Evolutionary conservation across 306 rosid species (phyloP), one percentile per base, ranked within the genome.

Genomic region (barrel medic (Medicago truncatula)): DNA sequence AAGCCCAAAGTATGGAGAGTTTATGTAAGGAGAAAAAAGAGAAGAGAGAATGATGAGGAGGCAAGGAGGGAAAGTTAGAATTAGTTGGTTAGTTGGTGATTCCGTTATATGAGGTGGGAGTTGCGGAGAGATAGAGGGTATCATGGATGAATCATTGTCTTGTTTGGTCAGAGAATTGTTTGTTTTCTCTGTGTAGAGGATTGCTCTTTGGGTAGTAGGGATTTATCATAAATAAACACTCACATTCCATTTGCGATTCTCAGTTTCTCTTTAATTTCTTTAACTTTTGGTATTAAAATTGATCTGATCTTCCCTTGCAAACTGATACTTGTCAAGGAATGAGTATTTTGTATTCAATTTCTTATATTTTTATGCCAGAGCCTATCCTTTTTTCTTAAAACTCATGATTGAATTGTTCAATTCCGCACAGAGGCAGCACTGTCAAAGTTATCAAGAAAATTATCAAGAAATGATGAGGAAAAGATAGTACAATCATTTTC

Each of bases 401-500:
- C 4, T 53, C 13, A 0, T 84, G 68, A 28, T 74, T 83, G 76
- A 73, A 71, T 82, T 74, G 76, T 81, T 76, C 60, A 40, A 61
- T 75, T 77, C 75, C 81, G 71, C 87, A 74, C 87, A 81, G 79
- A 46, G 14, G 83, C 80, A 70, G 74, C 83, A 56, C 78, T 81
- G 63, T 86, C 85, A 5, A 84, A 85, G 39, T 66, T 84, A 18
- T 79, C 89, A 11, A 81, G 89, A 39, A 88, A 81, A 2, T 65
- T 84, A 18, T 79, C 89, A 14, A 81, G 89, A 39, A 88, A 81
- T 3, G 97, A 89, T 62, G 89, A 85, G 81, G 86, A 81, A 82
- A 84, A 85, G 85, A 87, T 88, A 49, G 91, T 93, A 46, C 93
- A 82, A 74, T 82, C 89, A 70, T 89, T 93, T 87, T 79, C 85